phyloP scores from a whole-genome alignment of 495 filamentous ascomycete genomes.

The Amphirosellinia nigrospora region DNA sequence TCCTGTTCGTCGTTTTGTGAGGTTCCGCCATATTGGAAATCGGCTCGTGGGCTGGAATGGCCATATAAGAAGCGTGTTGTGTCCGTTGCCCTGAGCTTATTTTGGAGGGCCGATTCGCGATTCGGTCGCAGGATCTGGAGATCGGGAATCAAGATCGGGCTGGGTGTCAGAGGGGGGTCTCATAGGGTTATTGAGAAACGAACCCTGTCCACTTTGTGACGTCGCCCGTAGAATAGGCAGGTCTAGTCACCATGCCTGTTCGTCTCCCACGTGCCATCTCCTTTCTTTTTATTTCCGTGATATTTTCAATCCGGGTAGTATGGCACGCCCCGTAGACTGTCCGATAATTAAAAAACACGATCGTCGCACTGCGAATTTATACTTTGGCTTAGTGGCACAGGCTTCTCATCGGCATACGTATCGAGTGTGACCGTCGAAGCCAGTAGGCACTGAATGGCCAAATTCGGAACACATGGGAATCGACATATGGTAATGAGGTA shows the following conservation, averaged over 20 bases:
- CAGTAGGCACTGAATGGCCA: conserved; percentile 8
- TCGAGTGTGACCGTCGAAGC: neutral
- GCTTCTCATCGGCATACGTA: neutral
- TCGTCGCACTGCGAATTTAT: neutral
- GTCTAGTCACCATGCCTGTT: conserved; percentile 4
- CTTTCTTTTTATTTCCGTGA: neutral
- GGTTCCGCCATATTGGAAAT: conserved; percentile 14
- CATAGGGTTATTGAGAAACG: conserved; percentile 24
- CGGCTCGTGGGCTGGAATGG: conserved; percentile 29
- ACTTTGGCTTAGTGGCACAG: neutral
- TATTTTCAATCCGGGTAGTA: neutral
- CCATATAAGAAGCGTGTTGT: conserved; percentile 20
- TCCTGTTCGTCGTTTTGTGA: neutral
- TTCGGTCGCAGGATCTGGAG: conserved; percentile 33
- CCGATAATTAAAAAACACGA: neutral
- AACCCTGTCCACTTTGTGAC: conserved; percentile 21
- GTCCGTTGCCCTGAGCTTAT: neutral
- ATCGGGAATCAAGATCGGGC: conserved; percentile 34
- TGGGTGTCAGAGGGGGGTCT: conserved; percentile 12
- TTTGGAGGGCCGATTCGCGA: conserved; percentile 26
- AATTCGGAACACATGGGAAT: conserved; percentile 8
- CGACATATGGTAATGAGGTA: conserved; percentile 19
- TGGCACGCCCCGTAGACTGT: neutral
- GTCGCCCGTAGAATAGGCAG: neutral
- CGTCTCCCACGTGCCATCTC: no score